Conservation (phyloP, 2,329 filamentous ascomycete species). For the Penicillium griseofulvum region DNA sequence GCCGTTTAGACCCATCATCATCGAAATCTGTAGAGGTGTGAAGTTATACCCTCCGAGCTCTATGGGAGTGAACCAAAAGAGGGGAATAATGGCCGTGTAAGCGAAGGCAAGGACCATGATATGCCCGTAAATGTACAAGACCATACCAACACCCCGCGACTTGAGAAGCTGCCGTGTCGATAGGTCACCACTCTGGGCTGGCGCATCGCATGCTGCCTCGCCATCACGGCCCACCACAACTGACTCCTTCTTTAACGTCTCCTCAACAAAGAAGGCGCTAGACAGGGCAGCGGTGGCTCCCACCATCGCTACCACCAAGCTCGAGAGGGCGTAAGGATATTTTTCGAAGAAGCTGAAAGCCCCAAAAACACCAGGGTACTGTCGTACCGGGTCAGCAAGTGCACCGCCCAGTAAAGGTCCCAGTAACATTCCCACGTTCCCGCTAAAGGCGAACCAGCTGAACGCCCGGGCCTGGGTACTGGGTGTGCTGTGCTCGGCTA, state of each 20-base stretch:
- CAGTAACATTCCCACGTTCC: conserved; percentile 71
- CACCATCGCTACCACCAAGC: conserved; percentile 56
- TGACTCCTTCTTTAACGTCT: conserved; percentile 51
- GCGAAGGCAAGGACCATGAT: conserved; percentile 67
- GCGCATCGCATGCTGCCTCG: not conserved
- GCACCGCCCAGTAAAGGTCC: conserved; percentile 66
- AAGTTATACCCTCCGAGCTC: conserved; percentile 65
- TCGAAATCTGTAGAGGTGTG: conserved; percentile 60
- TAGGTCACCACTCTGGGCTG: conserved; percentile 18
- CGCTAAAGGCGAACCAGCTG: conserved; percentile 71
- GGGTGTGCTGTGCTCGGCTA: conserved; percentile 68
- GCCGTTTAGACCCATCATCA: conserved; percentile 64
- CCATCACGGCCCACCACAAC: not conserved
- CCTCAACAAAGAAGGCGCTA: conserved; percentile 56
- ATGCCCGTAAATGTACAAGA: conserved; percentile 65
- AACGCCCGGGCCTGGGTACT: conserved; percentile 71
- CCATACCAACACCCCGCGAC: conserved; percentile 62
- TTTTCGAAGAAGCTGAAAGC: conserved; percentile 57
- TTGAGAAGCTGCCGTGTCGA: conserved; percentile 52
- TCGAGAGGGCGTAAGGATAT: conserved; percentile 66
- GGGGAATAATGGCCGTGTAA: conserved; percentile 68
- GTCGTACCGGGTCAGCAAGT: conserved; percentile 64
- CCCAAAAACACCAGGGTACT: conserved; percentile 61
- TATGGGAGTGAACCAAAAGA: conserved; percentile 66
- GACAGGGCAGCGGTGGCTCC: conserved; percentile 51